Percentiles rank a stretch among this genome's conserved stretches.
These are phyloP conservation scores for Pterocarpus macrocarpus DNA, from an alignment of 306 rosid species.

Conservation along the genomic window DNA sequence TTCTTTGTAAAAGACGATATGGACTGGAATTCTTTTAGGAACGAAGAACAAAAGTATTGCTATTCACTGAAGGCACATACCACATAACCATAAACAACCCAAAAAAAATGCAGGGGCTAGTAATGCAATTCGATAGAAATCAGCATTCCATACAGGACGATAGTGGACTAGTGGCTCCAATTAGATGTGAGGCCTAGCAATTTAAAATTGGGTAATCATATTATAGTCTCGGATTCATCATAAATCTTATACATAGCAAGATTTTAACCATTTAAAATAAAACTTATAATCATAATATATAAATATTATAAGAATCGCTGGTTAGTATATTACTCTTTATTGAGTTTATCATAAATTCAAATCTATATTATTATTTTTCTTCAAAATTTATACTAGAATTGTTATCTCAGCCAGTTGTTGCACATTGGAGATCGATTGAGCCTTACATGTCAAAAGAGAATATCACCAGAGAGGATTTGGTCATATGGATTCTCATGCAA, in stretches of 20 bases:
- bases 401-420: constrained; percentile 23
- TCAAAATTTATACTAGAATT: neutral
- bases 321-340: too few relatives aligned
- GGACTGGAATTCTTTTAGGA: too few relatives aligned
- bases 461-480: constrained; percentile 8
- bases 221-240: too few relatives aligned
- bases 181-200: constrained; percentile 2
- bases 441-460: constrained; percentile 25
- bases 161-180: neutral
- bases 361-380: too few relatives aligned
- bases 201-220: neutral
- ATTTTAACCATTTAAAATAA: too few relatives aligned
- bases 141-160: neutral
- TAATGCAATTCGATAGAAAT: neutral
- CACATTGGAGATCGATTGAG: neutral
- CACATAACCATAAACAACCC: neutral
- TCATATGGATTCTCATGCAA: constrained; percentile 47
- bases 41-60: neutral
- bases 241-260: too few relatives aligned
- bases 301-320: too few relatives aligned
- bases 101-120: neutral
- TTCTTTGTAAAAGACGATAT: neutral
- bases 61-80: neutral
- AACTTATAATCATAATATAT: too few relatives aligned
- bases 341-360: too few relatives aligned